These are phyloP conservation scores for Iberis pinnata DNA, from an alignment of 345 rosid species.

Conservation along the genomic window DNA sequence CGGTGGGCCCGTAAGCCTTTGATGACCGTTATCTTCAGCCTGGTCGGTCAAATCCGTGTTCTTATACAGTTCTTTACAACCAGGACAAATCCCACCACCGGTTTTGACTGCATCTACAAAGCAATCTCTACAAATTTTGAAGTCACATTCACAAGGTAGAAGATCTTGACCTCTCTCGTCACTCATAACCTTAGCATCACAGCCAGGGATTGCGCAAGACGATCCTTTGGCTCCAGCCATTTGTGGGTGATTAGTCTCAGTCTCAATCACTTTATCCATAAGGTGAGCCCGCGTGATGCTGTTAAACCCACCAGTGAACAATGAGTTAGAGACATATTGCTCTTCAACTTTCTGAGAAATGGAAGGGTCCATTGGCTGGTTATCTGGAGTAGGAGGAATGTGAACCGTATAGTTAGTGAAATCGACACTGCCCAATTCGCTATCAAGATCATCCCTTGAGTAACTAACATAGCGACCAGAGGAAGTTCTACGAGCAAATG, in stretches of 20 bases:
- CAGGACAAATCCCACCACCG: conserved; percentile 81
- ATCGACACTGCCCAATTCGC: conserved; percentile 69
- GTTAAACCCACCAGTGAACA: conserved; percentile 91
- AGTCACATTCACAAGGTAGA: conserved; percentile 96
- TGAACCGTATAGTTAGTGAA: conserved; percentile 81
- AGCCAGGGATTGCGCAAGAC: conserved; percentile 79
- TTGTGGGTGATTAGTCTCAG: conserved; percentile 88
- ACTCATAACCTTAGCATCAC: conserved; percentile 93
- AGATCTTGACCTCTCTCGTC: conserved; percentile 83
- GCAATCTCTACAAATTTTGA: conserved; percentile 88
- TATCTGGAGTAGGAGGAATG: conserved; percentile 93
- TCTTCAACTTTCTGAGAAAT: conserved; percentile 94
- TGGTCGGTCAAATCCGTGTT: conserved; percentile 65
- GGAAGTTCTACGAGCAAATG: conserved; percentile 69
- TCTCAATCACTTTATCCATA: conserved; percentile 93
- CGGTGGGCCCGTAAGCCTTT: conserved; percentile 59
- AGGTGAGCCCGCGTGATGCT: conserved; percentile 83
- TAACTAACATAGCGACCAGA: conserved; percentile 84
- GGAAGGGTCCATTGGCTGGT: conserved; percentile 88
- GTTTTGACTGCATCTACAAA: conserved; percentile 84
- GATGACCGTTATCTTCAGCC: conserved; percentile 47
- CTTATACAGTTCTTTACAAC: conserved; percentile 84
- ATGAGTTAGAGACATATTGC: conserved; percentile 88
- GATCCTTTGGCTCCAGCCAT: conserved; percentile 98
- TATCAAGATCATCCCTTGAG: conserved; percentile 91